phyloP scores from a whole-genome alignment of 2,329 filamentous ascomycete species.

The Penicillium sp. region DNA sequence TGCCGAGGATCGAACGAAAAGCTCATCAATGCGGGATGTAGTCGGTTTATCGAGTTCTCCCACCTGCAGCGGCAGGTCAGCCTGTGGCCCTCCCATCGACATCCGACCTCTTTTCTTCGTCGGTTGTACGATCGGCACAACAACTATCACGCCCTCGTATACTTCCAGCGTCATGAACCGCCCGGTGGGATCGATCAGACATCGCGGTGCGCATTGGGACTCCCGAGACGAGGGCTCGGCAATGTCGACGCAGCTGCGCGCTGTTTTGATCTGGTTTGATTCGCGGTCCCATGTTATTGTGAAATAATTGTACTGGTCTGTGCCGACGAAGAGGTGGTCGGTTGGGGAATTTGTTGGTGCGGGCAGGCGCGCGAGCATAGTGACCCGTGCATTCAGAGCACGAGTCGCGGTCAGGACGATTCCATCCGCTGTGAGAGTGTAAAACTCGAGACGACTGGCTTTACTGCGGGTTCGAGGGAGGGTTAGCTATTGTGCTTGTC shows the following conservation, averaged over 20 bases:
- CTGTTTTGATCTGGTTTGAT: conserved; percentile 51
- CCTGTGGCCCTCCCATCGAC: conserved; percentile 21
- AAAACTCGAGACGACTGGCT: conserved; percentile 54
- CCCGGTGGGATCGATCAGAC: conserved; percentile 77
- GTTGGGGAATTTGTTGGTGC: conserved; percentile 66
- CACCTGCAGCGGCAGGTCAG: conserved; percentile 36
- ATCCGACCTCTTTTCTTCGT: conserved; percentile 43
- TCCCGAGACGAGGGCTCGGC: conserved; percentile 64
- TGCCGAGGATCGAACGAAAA: conserved; percentile 63
- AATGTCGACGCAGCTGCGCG: conserved; percentile 59
- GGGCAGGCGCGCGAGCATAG: conserved; percentile 63
- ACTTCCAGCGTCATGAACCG: conserved; percentile 65
- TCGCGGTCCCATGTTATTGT: conserved; percentile 76
- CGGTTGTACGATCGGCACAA: conserved; percentile 59
- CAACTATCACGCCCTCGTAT: conserved; percentile 65
- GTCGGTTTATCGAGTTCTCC: conserved; percentile 61
- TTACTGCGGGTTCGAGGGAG: conserved; percentile 9
- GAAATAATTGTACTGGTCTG: conserved; percentile 86
- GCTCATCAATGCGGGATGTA: conserved; percentile 61
- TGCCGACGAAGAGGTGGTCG: conserved; percentile 89
- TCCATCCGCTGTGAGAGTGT: conserved; percentile 57
- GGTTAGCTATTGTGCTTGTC: conserved; percentile 5
- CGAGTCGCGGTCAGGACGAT: conserved; percentile 66
- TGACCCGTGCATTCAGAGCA: conserved; percentile 78
- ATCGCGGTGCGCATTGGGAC: conserved; percentile 77